These are phyloP conservation scores for Malus domestica DNA, from an alignment of 306 rosid genomes.

Conservation along the genomic window DNA sequence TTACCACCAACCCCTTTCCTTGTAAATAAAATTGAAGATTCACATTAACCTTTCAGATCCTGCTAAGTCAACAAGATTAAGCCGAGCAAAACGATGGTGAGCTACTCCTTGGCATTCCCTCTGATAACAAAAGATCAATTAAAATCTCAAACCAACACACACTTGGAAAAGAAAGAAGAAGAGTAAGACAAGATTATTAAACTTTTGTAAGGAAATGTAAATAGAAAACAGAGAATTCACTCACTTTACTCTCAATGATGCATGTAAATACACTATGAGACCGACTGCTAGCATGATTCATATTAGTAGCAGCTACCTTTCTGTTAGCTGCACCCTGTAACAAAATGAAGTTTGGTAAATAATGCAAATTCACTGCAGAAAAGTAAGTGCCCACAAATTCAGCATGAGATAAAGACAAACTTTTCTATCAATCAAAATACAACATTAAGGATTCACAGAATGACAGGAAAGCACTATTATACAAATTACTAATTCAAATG, in stretches of 20 bases:
- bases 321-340: constrained; percentile 86
- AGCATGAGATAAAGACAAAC: neutral
- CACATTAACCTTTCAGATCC: constrained; percentile 89
- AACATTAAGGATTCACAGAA: neutral
- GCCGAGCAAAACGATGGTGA: constrained; percentile 91
- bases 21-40: constrained; percentile 1
- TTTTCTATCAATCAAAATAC: neutral
- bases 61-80: constrained; percentile 96
- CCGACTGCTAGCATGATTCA: constrained; percentile 96
- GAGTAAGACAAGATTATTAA: neutral
- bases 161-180: constrained; percentile 9
- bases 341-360: neutral
- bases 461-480: neutral
- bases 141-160: constrained; percentile 3
- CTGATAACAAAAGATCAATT: constrained; percentile 35
- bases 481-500: neutral
- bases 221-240: neutral
- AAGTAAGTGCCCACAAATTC: neutral
- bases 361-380: neutral
- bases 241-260: constrained; percentile 86
- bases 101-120: constrained; percentile 97
- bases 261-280: constrained; percentile 99
- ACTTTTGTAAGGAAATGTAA: neutral
- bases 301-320: constrained; percentile 97
- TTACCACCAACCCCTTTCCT: neutral